A percentile compares a stretch with the other conserved stretches of the same genome.
Evolutionary conservation across 2,329 filamentous ascomycete species (phyloP).

Genomic region (Capronia americana): DNA sequence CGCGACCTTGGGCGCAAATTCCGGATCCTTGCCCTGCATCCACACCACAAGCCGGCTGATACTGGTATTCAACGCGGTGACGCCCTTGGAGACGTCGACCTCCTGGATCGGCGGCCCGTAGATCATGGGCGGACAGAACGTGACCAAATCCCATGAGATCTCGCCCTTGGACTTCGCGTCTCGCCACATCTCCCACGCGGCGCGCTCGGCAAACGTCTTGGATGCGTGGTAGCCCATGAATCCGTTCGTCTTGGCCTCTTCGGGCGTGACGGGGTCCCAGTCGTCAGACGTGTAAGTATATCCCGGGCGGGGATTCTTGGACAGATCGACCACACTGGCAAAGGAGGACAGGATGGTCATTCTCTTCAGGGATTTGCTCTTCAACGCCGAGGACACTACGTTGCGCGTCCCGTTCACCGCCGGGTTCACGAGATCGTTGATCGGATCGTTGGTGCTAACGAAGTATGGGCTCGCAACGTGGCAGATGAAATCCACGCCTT

Average conservation of each 20-base stretch:
- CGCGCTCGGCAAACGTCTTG: slow-evolving; percentile 41
- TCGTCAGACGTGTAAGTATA: slow-evolving; percentile 57
- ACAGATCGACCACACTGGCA: slow-evolving; percentile 54
- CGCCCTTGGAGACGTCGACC: slow-evolving; percentile 22
- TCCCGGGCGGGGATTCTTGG: slow-evolving; percentile 45
- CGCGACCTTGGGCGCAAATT: slow-evolving; percentile 21
- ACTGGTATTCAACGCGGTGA: slow-evolving; percentile 25
- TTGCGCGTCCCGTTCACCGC: slow-evolving; percentile 38
- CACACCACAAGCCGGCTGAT: slow-evolving; percentile 15
- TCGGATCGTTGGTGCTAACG: slow-evolving; percentile 37
- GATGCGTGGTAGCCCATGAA: slow-evolving; percentile 37
- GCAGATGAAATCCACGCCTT: slow-evolving; percentile 31
- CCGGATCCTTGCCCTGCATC: slow-evolving; percentile 19
- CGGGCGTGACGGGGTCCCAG: slow-evolving; percentile 57
- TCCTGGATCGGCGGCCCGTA: slow-evolving; percentile 51
- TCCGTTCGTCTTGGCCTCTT: slow-evolving; percentile 47
- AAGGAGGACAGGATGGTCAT: slow-evolving; percentile 61
- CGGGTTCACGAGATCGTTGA: slow-evolving; percentile 42
- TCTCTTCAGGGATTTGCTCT: slow-evolving; percentile 41
- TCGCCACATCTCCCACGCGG: slow-evolving; percentile 40
- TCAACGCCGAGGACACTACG: slow-evolving; percentile 38
- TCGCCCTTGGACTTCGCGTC: slow-evolving; percentile 36
- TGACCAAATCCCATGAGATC: slow-evolving; percentile 33
- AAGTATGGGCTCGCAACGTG: slow-evolving; percentile 40
- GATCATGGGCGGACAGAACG: slow-evolving; percentile 55